Evolutionary conservation across 1,139 yeast species (phyloP), one percentile per base, ranked within the genome.

Genomic region (Saccharomycopsis phalli): DNA sequence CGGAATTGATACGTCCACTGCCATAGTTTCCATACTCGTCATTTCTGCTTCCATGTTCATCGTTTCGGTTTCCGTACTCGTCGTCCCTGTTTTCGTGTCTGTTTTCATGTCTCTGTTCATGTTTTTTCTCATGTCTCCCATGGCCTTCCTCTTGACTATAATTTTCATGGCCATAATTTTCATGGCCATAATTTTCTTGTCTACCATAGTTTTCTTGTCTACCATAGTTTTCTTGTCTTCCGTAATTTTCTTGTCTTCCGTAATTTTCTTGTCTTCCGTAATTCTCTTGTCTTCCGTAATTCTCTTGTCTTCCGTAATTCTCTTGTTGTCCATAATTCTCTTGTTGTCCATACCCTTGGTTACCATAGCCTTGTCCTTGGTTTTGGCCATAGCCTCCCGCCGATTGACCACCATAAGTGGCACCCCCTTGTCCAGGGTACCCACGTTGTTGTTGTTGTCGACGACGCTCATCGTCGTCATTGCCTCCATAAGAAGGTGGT

Each of bases 351-450:
- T 28, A 28, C 19, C 19, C 31, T 13, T 28, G 18, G 31, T 28
- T 32, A 14, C 29, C 19, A 10, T 36, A 20, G 16, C 30, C 19
- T n/a, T n/a, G 8, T 7, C 17, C 30, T 26, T 25, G 41, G n/a
- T 23, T 14, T 10, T 21, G 16, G 31, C 31, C 39, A 3, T n/a
- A 16, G 16, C 10, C 6, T 7, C 31, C 31, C 39, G 6, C 21
- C 22, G 16, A 25, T 17, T 36, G 37, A 4, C 45, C 45, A 17
- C 38, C 36, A 22, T 38, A 37, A 6, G 34, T 38, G 18, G 38
- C 41, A 6, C 30, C 19, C n/a, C 23, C 22, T 25, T 37, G 45
- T 18, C 45, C 41, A n/a, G 41, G 41, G 31, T 28, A 41, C 10
- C 41, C 37, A 4, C 22, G 11, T 18, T 22, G 20, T 22, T 37